These are phyloP conservation scores for Eutrema yunnanense DNA, from an alignment of 345 rosid species.

Conservation along the genomic window DNA sequence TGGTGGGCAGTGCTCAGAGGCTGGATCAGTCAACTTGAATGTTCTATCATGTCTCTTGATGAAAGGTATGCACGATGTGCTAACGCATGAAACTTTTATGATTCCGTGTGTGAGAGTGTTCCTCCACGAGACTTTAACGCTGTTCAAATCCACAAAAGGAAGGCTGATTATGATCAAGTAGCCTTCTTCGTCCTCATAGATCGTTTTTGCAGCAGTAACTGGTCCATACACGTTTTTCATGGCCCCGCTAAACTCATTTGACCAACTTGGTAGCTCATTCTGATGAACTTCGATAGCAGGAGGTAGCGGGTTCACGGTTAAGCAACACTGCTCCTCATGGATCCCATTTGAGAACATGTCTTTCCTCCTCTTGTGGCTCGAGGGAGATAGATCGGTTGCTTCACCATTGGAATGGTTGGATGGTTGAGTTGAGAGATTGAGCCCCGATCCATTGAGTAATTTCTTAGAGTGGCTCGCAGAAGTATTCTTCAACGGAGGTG, in stretches of 20 bases:
- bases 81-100: conserved; percentile 77
- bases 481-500: conserved; percentile 44
- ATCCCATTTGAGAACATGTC: conserved; percentile 60
- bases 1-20: conserved; percentile 96
- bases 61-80: conserved; percentile 71
- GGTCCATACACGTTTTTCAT: conserved; percentile 81
- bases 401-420: conserved; percentile 59
- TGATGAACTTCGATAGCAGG: conserved; percentile 56
- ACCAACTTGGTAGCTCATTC: conserved; percentile 55
- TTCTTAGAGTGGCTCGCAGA: conserved; percentile 59
- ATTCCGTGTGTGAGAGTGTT: conserved; percentile 75
- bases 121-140: conserved; percentile 96
- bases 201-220: conserved; percentile 91
- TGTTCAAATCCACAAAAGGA: conserved; percentile 88
- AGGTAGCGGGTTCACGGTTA: conserved; percentile 40
- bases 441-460: conserved; percentile 75
- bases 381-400: conserved; percentile 60
- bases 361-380: conserved; percentile 69
- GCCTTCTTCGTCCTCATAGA: conserved; percentile 78
- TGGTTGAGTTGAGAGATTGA: conserved; percentile 73
- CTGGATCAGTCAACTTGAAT: conserved; percentile 85
- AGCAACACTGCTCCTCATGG: conserved; percentile 51
- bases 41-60: conserved; percentile 85
- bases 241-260: conserved; percentile 71
- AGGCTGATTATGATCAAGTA: conserved; percentile 80